phyloP scores from a whole-genome alignment of 2,329 filamentous ascomycete genomes.

The Cryphonectria parasitica region DNA sequence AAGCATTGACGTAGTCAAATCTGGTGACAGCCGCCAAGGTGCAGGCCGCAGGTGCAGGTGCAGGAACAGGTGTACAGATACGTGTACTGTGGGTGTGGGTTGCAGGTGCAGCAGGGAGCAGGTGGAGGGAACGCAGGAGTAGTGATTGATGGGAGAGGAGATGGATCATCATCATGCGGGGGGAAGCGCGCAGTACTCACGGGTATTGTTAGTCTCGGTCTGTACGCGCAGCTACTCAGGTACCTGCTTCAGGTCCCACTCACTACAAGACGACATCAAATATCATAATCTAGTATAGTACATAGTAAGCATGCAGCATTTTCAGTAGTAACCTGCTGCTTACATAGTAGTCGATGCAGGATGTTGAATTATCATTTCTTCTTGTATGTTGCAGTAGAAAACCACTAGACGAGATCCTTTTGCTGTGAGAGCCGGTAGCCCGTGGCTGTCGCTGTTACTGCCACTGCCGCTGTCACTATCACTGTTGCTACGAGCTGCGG shows the following conservation, averaged over 20 bases:
- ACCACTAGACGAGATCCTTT: neutral
- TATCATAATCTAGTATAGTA: no score
- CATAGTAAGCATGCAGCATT: no score
- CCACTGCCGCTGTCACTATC: neutral
- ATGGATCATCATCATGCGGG: neutral
- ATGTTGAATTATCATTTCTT: neutral
- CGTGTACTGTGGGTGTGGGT: neutral
- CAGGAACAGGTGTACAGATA: constrained; percentile 1
- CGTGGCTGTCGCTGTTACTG: neutral
- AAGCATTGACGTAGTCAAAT: neutral
- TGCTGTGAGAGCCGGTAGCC: no score
- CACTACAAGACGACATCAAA: no score
- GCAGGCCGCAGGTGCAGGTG: neutral
- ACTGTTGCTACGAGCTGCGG: neutral
- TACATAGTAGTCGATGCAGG: neutral
- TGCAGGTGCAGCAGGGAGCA: constrained; percentile 14
- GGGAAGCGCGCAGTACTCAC: neutral
- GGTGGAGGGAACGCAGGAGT: neutral
- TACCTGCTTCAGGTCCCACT: neutral
- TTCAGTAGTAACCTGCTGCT: neutral
- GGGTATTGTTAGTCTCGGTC: neutral
- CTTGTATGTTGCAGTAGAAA: no score
- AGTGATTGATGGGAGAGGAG: neutral
- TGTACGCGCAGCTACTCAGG: neutral
- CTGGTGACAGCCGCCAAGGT: neutral